Conservation (phyloP, 2,329 filamentous ascomycete genomes). For the Diaporthe citri region DNA sequence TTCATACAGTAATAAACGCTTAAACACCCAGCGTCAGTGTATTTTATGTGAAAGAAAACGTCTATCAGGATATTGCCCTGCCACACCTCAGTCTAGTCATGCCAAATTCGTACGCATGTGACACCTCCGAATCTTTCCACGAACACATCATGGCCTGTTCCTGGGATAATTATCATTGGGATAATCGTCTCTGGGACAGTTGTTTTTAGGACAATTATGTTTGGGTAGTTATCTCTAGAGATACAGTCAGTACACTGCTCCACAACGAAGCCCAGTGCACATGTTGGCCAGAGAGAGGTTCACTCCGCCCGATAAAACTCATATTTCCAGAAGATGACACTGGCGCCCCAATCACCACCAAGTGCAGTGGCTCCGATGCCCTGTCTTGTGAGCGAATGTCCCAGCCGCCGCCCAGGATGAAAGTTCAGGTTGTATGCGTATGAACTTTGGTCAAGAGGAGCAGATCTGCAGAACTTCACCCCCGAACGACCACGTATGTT, state of each 20-base stretch:
- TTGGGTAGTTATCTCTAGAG: too few relatives aligned
- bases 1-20: too few relatives aligned
- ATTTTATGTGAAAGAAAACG: background rate
- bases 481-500: background rate
- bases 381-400: background rate
- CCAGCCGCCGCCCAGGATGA: background rate
- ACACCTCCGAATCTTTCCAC: background rate
- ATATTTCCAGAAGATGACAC: background rate
- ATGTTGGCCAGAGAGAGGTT: background rate
- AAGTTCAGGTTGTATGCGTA: background rate
- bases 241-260: background rate
- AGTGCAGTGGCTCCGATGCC: background rate
- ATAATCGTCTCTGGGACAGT: too few relatives aligned
- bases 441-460: background rate
- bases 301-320: background rate
- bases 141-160: background rate
- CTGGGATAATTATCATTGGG: too few relatives aligned
- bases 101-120: background rate
- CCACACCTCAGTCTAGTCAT: background rate
- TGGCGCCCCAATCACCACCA: background rate
- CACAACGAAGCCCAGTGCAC: background rate
- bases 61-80: background rate
- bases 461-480: background rate
- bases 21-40: too few relatives aligned
- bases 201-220: too few relatives aligned